Conservation (phyloP, 495 filamentous ascomycete species). For the Neohortaea acidophila region DNA sequence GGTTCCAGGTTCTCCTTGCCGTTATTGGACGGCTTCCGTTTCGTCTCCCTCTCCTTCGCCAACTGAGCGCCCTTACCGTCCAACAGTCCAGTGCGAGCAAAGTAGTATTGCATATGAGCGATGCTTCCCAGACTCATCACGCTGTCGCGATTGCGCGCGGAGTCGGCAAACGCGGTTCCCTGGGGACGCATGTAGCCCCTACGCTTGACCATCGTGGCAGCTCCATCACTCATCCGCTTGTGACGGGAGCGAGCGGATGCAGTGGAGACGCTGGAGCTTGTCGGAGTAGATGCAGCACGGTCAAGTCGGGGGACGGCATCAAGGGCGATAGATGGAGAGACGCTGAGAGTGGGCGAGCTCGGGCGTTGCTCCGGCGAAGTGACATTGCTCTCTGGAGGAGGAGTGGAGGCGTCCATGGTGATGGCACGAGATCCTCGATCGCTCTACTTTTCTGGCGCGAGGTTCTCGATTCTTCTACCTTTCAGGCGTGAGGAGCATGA, state of each 20-base stretch:
- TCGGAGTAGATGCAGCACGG: slow-evolving; percentile 64
- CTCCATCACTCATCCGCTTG: slow-evolving; percentile 31
- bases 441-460: no score
- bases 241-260: slow-evolving; percentile 35
- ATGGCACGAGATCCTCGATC: no score
- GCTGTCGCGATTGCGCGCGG: slow-evolving; percentile 75
- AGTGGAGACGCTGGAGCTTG: slow-evolving; percentile 49
- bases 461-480: no score
- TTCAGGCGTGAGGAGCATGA: no score
- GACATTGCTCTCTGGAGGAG: slow-evolving; percentile 3
- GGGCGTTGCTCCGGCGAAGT: slow-evolving; percentile 15
- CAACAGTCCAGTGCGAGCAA: slow-evolving; percentile 80
- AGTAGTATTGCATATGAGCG: slow-evolving; percentile 95
- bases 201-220: slow-evolving; percentile 38
- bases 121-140: slow-evolving; percentile 94
- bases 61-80: slow-evolving; percentile 86
- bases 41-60: slow-evolving; percentile 49
- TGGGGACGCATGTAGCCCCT: slow-evolving; percentile 84
- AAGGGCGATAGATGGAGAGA: slow-evolving; percentile 50
- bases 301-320: slow-evolving; percentile 48
- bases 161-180: slow-evolving; percentile 78
- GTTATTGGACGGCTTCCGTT: slow-evolving; percentile 13
- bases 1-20: slow-evolving; percentile 17
- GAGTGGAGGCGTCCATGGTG: not conserved
- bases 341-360: slow-evolving; percentile 48